Conservation (phyloP, 352 stramenopile genomes). For the Phytopythium boreale region DNA sequence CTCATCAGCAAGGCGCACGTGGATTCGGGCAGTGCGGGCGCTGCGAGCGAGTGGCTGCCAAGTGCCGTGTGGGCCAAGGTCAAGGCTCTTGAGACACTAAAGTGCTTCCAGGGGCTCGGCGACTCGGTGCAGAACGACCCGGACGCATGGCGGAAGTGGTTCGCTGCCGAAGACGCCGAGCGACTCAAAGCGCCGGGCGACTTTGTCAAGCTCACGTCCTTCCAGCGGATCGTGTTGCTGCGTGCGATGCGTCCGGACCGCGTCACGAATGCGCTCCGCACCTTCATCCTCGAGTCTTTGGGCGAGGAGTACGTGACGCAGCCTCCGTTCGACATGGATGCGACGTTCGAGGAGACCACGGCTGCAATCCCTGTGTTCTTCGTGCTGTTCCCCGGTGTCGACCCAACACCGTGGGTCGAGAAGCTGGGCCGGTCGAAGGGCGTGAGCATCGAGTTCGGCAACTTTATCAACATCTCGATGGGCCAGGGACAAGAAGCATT, state of each 20-base stretch:
- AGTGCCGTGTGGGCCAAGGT: slow-evolving; percentile 89
- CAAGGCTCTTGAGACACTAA: slow-evolving; percentile 91
- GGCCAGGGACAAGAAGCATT: slow-evolving; percentile 92
- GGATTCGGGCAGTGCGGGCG: slow-evolving; percentile 92
- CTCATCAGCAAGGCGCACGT: slow-evolving; percentile 83
- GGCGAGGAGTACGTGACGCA: slow-evolving; percentile 92
- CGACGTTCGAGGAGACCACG: slow-evolving; percentile 91
- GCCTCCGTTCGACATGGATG: slow-evolving; percentile 90
- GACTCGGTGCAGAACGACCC: slow-evolving; percentile 96
- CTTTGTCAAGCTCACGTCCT: slow-evolving; percentile 77
- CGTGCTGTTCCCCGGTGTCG: slow-evolving; percentile 93
- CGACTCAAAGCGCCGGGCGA: slow-evolving; percentile 93
- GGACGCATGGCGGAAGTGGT: slow-evolving; percentile 97
- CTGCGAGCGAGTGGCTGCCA: slow-evolving; percentile 92
- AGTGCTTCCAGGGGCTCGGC: slow-evolving; percentile 90
- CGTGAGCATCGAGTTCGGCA: slow-evolving; percentile 91
- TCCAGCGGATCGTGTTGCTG: slow-evolving; percentile 88
- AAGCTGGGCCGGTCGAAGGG: slow-evolving; percentile 82
- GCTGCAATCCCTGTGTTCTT: slow-evolving; percentile 94
- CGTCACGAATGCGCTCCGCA: slow-evolving; percentile 90
- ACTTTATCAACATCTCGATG: slow-evolving; percentile 97
- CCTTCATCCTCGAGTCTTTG: slow-evolving; percentile 89
- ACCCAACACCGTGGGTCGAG: slow-evolving; percentile 94
- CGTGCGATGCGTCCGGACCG: slow-evolving; percentile 92
- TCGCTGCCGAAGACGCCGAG: slow-evolving; percentile 94